Evolutionary conservation across 495 filamentous ascomycete species (phyloP).

Genomic region (Trichoderma reesei): DNA sequence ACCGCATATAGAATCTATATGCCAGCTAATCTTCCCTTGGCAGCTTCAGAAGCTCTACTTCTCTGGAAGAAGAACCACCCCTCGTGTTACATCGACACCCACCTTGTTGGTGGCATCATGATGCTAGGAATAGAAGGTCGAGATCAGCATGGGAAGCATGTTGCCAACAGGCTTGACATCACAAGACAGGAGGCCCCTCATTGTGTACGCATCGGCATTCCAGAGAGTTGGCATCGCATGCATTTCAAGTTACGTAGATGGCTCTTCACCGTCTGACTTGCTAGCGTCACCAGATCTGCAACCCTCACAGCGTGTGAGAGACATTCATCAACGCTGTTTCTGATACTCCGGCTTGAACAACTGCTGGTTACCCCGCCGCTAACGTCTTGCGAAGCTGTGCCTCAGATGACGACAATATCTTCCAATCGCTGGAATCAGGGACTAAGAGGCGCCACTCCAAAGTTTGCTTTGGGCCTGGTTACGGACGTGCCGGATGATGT

Average conservation of each 20-base stretch:
- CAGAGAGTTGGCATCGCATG: not conserved
- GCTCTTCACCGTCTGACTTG: not conserved
- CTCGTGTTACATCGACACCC: not conserved
- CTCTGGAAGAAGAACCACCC: not conserved
- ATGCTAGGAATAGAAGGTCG: not conserved
- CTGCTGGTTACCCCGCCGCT: not conserved
- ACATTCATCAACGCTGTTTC: not conserved
- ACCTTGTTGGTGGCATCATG: not conserved
- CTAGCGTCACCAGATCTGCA: constrained; percentile 6
- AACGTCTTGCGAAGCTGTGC: constrained; percentile 7
- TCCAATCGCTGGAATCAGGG: not conserved
- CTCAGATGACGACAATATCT: not conserved
- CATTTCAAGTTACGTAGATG: not conserved
- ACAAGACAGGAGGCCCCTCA: not conserved
- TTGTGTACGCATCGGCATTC: not conserved
- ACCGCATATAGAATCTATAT: no score
- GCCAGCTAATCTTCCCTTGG: no score
- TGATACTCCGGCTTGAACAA: not conserved
- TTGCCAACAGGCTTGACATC: not conserved
- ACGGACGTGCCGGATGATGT: constrained; percentile 1
- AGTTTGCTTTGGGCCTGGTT: not conserved
- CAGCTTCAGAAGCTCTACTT: no score
- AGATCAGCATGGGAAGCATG: not conserved
- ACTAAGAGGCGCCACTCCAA: not conserved
- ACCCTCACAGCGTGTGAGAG: not conserved